Evolutionary conservation across 192 early-diverging fungal species (phyloP).

Genomic region (Haplosporangium gracile): DNA sequence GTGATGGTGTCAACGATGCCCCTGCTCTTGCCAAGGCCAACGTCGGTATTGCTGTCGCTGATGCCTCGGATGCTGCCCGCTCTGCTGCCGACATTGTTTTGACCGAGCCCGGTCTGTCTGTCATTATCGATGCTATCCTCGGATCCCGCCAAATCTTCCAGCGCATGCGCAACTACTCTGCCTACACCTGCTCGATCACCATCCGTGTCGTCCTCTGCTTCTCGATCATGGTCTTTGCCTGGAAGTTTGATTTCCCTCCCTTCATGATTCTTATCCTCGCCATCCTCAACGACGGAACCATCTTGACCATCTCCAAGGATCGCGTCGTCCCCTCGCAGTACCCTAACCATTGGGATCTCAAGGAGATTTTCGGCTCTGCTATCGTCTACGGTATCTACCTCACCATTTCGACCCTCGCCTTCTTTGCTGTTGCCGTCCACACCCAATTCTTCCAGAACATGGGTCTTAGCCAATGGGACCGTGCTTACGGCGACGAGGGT

Average conservation of each 20-base stretch:
- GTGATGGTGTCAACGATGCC: conserved; percentile 89
- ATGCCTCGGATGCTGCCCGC: conserved; percentile 82
- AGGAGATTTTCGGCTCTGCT: conserved; percentile 89
- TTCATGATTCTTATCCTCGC: conserved; percentile 90
- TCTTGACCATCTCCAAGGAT: conserved; percentile 93
- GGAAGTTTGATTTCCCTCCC: conserved; percentile 86
- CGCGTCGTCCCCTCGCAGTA: conserved; percentile 82
- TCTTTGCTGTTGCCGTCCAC: conserved; percentile 75
- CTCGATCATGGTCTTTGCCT: conserved; percentile 80
- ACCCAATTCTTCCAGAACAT: conserved; percentile 76
- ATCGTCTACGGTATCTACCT: conserved; percentile 90
- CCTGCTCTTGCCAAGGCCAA: conserved; percentile 84
- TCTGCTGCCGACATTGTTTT: conserved; percentile 85
- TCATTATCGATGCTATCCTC: conserved; percentile 94
- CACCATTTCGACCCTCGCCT: conserved; percentile 82
- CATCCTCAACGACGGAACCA: conserved; percentile 94
- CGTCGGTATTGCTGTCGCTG: conserved; percentile 85
- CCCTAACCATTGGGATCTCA: conserved; percentile 91
- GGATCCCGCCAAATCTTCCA: conserved; percentile 95
- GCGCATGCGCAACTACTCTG: conserved; percentile 93
- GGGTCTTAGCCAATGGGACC: conserved; percentile 62
- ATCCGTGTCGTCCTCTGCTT: conserved; percentile 84
- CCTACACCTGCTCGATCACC: conserved; percentile 93
- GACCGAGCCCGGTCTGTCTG: conserved; percentile 83
- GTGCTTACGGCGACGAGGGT: neutral